Base-by-base conservation (phyloP, 2,329 filamentous ascomycete species). In the Sordariomycetes sp. region DNA sequence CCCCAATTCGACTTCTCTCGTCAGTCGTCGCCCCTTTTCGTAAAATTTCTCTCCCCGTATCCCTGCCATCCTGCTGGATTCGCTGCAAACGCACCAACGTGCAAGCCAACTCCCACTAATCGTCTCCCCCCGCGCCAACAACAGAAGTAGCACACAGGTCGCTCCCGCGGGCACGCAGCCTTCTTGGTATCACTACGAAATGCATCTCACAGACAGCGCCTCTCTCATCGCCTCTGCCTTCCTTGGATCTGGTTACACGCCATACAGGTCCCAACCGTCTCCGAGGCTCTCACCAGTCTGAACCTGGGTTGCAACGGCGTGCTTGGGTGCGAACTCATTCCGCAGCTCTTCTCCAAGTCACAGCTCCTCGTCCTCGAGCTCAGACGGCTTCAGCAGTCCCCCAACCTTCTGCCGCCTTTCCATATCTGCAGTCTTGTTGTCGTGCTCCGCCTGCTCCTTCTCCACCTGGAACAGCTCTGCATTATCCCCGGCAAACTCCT, bases 401-500 rank as follows among this genome's bases (percentile, higher is more conserved):
- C 92, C 88, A 36, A 98, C 86, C 70, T 94, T 96, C 64, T 90
- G 85, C 42, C 86, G 79, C 46, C 90, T 82, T 61, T 95, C 86
- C 49, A 88, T 80, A 57, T 98, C 93, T 16, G 86, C 84, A 32
- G 82, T 79, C 57, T 88, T 86, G 30, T 84, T 85, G 47, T 90
- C 85, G 44, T 78, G 79, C 40, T 90, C 82, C 43, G 87, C 86
- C 58, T 93, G 83, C 60, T 98, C 92, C 58, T 94, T 87, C 59
- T 98, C 92, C 38, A 94, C 88, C 4, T 84, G 79, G 59, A 83
- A 98, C 8, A 98, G 72, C 53, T 98, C 92, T 1, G 90, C 78
- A 49, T 96, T 95, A 61, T 98, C 92, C 34, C 86, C 92, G 1
- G 86, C 80, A 42, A 96, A 98, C 61, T 98, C 93, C 64, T 95